Base-by-base conservation (phyloP, 805 yeast genomes). In the Candida montana region DNA sequence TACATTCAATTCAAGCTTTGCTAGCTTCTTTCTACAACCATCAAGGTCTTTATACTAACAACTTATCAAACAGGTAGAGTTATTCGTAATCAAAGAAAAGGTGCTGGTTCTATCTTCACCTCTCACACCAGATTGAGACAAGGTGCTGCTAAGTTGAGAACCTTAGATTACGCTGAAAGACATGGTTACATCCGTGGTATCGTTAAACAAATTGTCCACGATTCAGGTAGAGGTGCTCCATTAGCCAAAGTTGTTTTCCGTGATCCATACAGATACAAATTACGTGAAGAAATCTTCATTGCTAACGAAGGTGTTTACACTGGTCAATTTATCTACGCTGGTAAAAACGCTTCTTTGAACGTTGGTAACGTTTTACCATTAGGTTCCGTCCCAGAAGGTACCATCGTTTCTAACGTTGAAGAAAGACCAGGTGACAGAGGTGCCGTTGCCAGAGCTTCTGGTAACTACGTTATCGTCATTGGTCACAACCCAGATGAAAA, bases 11-110 rank as follows among this genome's bases (percentile, higher is more conserved):
- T 11, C 29, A 26, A 11, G n/a, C 29, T 26, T 26, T 26, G 29
- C 29, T 26, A 26, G 29, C 29, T 26, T 11, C 6, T 26, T 11
- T 8, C 12, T 26, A 27, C 13, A 18, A 17, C n/a, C 31, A 35
- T 24, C 37, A 34, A 23, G n/a, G n/a, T 8, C 12, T 16, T n/a
- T n/a, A 19, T 50, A 52, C 53, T 52, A 52, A 52, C 54, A 23
- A 44, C 17, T 45, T 51, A 41, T 31, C 21, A 5, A 42, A 63
- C 64, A 81, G 96, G 96, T 86, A 88, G 98, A 84, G 99, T 93
- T 78, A 93, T 93, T 81, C 95, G 99, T 81, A 93, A 93, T 84
- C 99, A 93, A 84, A 90, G 99, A 89, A 93, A 93, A 81, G 98
- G 98, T 85, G 96, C 96, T 75, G 98, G 99, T 72, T 91, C 98